These are phyloP conservation scores for Xylariaceae sp. DNA, from an alignment of 2,329 filamentous ascomycete species.

Conservation along the genomic window DNA sequence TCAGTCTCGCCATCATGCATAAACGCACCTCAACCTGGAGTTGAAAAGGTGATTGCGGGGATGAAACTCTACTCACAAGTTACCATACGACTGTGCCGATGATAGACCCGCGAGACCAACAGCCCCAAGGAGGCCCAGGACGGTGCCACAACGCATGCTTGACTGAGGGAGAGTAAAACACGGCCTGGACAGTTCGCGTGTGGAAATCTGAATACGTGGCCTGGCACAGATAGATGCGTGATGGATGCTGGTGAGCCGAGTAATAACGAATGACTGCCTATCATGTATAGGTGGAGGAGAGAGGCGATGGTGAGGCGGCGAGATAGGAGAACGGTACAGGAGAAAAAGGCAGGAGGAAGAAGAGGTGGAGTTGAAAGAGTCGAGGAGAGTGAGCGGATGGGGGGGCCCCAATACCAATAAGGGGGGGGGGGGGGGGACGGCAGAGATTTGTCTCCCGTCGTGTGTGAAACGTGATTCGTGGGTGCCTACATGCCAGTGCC, in stretches of 20 bases:
- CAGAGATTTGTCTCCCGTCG: neutral
- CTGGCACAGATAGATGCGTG: constrained; percentile 4
- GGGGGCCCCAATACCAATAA: constrained; percentile 13
- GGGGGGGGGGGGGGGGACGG: neutral
- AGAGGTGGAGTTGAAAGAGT: constrained; percentile 10
- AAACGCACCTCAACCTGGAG: neutral
- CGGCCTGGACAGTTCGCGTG: constrained; percentile 10
- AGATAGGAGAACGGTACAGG: neutral
- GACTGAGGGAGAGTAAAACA: constrained; percentile 1
- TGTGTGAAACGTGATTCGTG: neutral
- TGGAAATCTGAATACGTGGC: constrained; percentile 6
- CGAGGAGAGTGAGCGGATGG: constrained; percentile 1
- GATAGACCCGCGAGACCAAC: constrained; percentile 23
- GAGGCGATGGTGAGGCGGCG: neutral
- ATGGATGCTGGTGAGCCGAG: constrained; percentile 14
- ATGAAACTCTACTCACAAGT: constrained; percentile 21
- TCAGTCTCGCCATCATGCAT: constrained; percentile 3
- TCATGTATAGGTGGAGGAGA: constrained; percentile 11
- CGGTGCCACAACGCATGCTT: constrained; percentile 27
- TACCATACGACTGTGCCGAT: constrained; percentile 26
- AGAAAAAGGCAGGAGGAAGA: constrained; percentile 8
- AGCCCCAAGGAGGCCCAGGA: constrained; percentile 25
- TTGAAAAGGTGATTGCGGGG: neutral
- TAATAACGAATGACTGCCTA: constrained; percentile 22
- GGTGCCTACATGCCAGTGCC: constrained; percentile 5